Evolutionary conservation across 2,329 filamentous ascomycete genomes (phyloP).

Genomic region (Orbilia ellipsospora): DNA sequence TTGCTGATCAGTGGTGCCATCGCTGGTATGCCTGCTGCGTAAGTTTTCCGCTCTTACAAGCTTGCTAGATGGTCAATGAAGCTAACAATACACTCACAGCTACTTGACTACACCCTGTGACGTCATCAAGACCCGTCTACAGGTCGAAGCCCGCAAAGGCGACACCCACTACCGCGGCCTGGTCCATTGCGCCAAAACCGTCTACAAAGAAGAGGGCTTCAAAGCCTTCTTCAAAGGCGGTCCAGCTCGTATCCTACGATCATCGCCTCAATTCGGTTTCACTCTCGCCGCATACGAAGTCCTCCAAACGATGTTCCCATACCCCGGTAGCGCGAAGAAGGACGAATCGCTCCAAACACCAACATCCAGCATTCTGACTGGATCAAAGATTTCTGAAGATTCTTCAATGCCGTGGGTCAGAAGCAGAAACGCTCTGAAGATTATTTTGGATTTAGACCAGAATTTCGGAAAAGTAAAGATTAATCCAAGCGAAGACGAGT

Average conservation of each 20-base stretch:
- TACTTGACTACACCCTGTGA: conserved; percentile 98
- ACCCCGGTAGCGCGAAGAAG: conserved; percentile 69
- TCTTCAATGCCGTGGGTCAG: conserved; percentile 70
- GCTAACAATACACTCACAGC: conserved; percentile 12
- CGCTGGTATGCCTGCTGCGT: conserved; percentile 84
- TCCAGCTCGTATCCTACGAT: conserved; percentile 91
- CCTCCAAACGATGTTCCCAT: conserved; percentile 81
- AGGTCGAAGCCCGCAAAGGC: conserved; percentile 96
- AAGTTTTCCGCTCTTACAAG: conserved; percentile 23
- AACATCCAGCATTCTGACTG: conserved; percentile 66
- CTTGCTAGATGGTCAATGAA: neutral
- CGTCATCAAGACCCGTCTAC: conserved; percentile 98
- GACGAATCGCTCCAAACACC: conserved; percentile 11
- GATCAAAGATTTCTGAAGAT: conserved; percentile 62
- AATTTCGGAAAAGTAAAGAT: conserved; percentile 83
- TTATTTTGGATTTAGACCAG: conserved; percentile 92
- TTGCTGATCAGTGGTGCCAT: conserved; percentile 95
- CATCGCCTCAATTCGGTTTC: conserved; percentile 97
- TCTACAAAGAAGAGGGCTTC: conserved; percentile 92
- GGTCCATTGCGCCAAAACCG: conserved; percentile 83
- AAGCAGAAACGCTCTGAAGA: conserved; percentile 91
- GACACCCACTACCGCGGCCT: conserved; percentile 86
- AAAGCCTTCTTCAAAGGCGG: conserved; percentile 98
- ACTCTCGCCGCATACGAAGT: conserved; percentile 96
- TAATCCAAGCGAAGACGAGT: conserved; percentile 61